Percentiles rank a stretch among this genome's conserved stretches.
Conservation (phyloP, 2,329 filamentous ascomycete genomes). For the Zymoseptoria tritici region DNA sequence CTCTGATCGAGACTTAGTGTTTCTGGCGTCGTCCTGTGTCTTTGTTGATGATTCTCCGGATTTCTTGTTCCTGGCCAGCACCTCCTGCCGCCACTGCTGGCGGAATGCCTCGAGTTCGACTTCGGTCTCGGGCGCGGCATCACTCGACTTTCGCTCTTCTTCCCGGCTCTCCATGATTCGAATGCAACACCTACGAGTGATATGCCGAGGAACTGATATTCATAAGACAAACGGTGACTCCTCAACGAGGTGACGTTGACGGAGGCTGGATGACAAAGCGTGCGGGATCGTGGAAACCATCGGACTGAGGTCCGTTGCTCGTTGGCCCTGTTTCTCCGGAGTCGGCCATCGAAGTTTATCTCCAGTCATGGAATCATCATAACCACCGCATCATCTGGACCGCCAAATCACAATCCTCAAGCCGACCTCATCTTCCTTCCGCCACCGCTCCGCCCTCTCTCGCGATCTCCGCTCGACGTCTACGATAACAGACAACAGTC, state of each 20-base stretch:
- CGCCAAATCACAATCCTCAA: not conserved
- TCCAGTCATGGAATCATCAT: not conserved
- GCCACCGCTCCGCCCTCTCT: not conserved
- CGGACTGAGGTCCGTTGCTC: not conserved
- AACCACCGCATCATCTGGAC: not conserved
- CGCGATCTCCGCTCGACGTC: not conserved
- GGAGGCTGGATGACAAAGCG: not conserved
- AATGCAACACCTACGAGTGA: not conserved
- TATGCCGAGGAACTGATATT: not conserved
- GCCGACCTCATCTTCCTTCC: not conserved
- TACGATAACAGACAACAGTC: not conserved
- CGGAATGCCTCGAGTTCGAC: constrained; percentile 81
- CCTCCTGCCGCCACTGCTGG: constrained; percentile 77
- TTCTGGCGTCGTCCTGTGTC: constrained; percentile 5
- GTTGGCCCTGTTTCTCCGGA: not conserved
- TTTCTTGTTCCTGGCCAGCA: constrained; percentile 46
- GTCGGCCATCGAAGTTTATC: not conserved
- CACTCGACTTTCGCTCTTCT: constrained; percentile 1
- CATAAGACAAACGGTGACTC: not conserved
- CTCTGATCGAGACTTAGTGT: not conserved
- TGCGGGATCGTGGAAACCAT: not conserved
- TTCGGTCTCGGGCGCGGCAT: constrained; percentile 30
- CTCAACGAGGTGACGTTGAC: not conserved
- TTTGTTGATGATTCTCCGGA: constrained; percentile 3
- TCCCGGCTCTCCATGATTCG: constrained; percentile 7